Conservation (phyloP, 345 rosid species). For the Boechera stricta region DNA sequence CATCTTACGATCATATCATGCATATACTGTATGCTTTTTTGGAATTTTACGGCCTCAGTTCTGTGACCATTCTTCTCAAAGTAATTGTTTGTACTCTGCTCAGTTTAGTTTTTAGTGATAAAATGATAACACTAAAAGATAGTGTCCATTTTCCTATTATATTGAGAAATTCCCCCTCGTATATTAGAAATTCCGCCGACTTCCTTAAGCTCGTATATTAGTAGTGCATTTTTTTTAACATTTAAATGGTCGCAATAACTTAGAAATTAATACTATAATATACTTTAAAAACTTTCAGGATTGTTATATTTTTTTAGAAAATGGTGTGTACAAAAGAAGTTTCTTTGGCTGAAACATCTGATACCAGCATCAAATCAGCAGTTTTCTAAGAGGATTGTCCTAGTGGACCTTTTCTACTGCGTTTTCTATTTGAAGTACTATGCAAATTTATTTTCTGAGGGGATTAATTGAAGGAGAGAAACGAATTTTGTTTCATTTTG, state of each 20-base stretch:
- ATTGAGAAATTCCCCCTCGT: neutral
- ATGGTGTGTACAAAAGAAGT: neutral
- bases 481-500: neutral
- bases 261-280: neutral
- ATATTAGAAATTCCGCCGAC: too few relatives aligned
- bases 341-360: neutral
- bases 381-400: neutral
- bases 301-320: neutral
- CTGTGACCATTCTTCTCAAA: conserved; percentile 14
- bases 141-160: too few relatives aligned
- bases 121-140: too few relatives aligned
- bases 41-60: conserved; percentile 31
- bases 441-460: neutral
- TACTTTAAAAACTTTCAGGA: neutral
- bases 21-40: conserved; percentile 22
- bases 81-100: conserved; percentile 2
- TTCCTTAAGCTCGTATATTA: neutral
- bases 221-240: too few relatives aligned
- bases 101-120: neutral
- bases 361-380: neutral
- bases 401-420: neutral
- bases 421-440: neutral
- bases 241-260: neutral
- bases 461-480: neutral
- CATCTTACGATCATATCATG: conserved; percentile 19